Conservation (phyloP, 2,329 filamentous ascomycete genomes). For the Dothideomycetes sp. region DNA sequence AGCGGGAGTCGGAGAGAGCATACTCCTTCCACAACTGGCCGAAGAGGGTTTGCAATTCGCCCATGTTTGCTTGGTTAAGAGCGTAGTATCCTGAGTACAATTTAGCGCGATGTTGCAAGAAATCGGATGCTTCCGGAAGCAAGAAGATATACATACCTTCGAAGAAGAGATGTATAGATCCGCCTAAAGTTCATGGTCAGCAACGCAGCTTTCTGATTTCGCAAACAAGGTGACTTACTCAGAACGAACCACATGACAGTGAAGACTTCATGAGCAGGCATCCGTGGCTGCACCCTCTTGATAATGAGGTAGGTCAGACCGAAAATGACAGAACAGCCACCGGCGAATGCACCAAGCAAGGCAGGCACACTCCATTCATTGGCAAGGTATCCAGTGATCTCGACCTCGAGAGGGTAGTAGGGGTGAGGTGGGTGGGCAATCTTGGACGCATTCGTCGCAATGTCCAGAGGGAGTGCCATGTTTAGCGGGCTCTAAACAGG, state of each 20-base stretch:
- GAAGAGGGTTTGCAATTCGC: constrained; percentile 58
- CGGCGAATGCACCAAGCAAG: constrained; percentile 50
- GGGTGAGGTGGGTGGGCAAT: constrained; percentile 40
- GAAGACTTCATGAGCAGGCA: constrained; percentile 44
- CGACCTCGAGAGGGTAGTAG: constrained; percentile 58
- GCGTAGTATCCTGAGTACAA: constrained; percentile 59
- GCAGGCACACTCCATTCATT: constrained; percentile 51
- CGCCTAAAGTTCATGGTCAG: constrained; percentile 34
- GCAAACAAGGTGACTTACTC: constrained; percentile 38
- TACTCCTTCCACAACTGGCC: constrained; percentile 94
- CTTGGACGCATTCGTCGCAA: constrained; percentile 1
- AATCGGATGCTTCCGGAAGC: too few species aligned
- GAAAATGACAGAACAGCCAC: constrained; percentile 47
- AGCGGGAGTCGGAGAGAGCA: constrained; percentile 73
- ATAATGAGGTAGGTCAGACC: constrained; percentile 43
- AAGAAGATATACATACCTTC: constrained; percentile 48
- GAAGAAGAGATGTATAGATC: constrained; percentile 67
- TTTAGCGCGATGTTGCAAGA: not conserved
- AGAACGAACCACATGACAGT: constrained; percentile 67
- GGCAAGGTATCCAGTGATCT: constrained; percentile 52
- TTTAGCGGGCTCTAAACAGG: too few species aligned
- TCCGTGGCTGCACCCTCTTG: constrained; percentile 39
- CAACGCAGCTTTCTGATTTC: not conserved
- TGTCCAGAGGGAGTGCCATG: constrained; percentile 3
- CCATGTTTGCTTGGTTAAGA: constrained; percentile 54